phyloP scores from a whole-genome alignment of 169 alveolate species.

The Pseudocohnilembus persalinus region DNA sequence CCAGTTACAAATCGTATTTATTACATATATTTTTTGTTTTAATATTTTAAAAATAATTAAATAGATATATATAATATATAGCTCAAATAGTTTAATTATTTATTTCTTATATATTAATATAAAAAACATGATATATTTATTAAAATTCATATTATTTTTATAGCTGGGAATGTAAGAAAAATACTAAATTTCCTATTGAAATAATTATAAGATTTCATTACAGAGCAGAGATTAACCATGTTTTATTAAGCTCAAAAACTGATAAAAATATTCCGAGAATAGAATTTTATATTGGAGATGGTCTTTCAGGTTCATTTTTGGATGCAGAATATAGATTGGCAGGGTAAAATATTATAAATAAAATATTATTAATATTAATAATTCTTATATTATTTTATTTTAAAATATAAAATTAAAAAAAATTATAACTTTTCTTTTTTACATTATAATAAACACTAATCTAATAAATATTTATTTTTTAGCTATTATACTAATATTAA shows the following conservation, averaged over 20 bases:
- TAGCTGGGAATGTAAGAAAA: constrained; percentile 81
- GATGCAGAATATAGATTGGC: constrained; percentile 79
- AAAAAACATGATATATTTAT: no score
- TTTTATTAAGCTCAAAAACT: constrained; percentile 64
- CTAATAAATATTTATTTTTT: no score
- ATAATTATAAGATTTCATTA: constrained; percentile 73
- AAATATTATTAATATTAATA: no score
- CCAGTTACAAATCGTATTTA: constrained; percentile 37
- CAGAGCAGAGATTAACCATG: constrained; percentile 74
- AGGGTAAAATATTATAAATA: constrained; percentile 47
- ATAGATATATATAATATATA: no score
- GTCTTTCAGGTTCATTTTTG: constrained; percentile 73
- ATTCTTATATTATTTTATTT: no score
- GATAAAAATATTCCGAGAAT: constrained; percentile 78
- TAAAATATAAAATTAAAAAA: no score
- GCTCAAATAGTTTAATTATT: no score
- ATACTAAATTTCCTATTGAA: constrained; percentile 76
- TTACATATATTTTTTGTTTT: no score
- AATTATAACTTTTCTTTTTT: background rate
- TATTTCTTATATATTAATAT: no score
- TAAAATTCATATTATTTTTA: background rate
- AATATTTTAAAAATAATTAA: no score
- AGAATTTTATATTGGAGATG: constrained; percentile 85
- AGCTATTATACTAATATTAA: constrained; percentile 39
- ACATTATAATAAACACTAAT: background rate